Evolutionary conservation across 2,329 filamentous ascomycete species (phyloP).

Genomic region (Magnaporthiopsis poae): DNA sequence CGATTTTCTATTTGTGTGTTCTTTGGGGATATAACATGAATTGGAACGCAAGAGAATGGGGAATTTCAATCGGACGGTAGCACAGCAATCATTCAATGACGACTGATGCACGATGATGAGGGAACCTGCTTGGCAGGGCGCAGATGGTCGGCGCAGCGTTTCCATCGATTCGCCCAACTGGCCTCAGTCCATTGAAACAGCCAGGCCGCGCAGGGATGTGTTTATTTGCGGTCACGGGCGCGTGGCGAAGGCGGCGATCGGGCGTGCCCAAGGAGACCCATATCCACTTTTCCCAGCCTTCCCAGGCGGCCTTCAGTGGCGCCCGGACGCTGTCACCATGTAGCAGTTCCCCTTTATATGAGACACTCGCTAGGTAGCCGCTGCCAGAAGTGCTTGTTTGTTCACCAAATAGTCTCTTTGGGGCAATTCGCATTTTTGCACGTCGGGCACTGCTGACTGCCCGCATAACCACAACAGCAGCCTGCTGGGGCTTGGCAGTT

Average conservation of each 20-base stretch:
- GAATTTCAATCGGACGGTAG: background rate
- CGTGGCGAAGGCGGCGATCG: background rate
- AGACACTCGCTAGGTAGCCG: no score
- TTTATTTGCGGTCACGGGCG: background rate
- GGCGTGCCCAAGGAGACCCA: background rate
- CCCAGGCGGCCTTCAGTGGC: no score
- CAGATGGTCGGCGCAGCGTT: background rate
- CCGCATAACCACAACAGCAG: background rate
- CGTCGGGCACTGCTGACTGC: background rate
- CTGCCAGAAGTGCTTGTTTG: no score
- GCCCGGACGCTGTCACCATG: no score
- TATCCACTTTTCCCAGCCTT: background rate
- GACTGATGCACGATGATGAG: background rate
- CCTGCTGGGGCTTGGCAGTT: background rate
- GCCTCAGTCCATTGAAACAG: no score
- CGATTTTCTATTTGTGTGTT: no score
- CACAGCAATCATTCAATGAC: background rate
- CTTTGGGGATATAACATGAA: background rate
- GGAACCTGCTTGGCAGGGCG: background rate
- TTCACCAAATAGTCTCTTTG: no score
- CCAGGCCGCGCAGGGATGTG: background rate
- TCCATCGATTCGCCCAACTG: no score
- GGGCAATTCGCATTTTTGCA: no score
- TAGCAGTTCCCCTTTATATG: no score
- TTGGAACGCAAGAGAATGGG: no score